These are phyloP conservation scores for Blastocystis sp. DNA, from an alignment of 352 stramenopile species.

Conservation along the genomic window DNA sequence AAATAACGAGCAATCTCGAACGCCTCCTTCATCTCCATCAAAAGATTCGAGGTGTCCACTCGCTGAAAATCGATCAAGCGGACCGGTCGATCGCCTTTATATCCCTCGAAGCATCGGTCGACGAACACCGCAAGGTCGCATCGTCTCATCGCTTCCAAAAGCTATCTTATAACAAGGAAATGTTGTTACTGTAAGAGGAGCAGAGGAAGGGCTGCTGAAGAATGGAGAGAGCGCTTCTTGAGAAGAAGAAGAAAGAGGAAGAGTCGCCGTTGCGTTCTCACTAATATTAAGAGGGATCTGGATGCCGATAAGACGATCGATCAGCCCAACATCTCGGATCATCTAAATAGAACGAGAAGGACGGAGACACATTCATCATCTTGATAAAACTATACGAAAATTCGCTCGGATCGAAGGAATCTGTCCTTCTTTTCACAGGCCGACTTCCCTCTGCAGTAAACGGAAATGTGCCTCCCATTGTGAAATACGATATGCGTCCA, in stretches of 20 bases:
- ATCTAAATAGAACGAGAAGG: not conserved
- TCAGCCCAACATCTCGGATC: conserved; percentile 19
- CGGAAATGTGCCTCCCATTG: conserved; percentile 28
- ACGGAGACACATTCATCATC: not conserved
- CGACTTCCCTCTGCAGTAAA: conserved; percentile 7
- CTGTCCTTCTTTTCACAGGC: not conserved
- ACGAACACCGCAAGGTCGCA: conserved; percentile 10
- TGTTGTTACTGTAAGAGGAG: not conserved
- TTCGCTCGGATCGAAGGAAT: not conserved
- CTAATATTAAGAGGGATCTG: conserved; percentile 38
- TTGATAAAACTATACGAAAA: conserved; percentile 35
- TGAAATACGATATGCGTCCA: not conserved
- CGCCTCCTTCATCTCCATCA: conserved; percentile 3
- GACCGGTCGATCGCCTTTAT: not conserved
- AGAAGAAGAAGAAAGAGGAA: not conserved
- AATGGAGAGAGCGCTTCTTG: not conserved
- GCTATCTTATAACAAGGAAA: not conserved
- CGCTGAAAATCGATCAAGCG: conserved; percentile 12
- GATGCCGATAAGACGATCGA: conserved; percentile 9
- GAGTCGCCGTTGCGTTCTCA: not conserved
- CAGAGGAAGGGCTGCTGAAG: not conserved
- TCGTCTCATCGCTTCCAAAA: conserved; percentile 15
- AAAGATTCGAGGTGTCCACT: not conserved
- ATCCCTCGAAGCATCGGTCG: conserved; percentile 47
- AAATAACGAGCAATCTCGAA: conserved; percentile 43